phyloP scores from a whole-genome alignment of 768 basidiomycete genomes.

The Leccinum ochraceum region DNA sequence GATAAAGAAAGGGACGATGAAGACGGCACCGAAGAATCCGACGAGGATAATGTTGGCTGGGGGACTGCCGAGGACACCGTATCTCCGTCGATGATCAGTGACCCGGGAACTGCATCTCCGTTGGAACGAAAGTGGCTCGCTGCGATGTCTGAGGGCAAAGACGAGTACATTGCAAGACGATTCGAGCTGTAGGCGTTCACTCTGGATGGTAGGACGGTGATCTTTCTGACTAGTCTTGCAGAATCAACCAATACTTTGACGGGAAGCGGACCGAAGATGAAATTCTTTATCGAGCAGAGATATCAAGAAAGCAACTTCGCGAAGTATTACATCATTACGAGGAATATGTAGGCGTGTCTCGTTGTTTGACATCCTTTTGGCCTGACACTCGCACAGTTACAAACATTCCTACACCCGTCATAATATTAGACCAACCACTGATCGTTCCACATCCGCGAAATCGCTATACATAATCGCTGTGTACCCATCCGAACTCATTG shows the following conservation, averaged over 20 bases:
- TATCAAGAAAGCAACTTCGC: conserved; percentile 80
- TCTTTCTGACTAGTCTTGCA: conserved; percentile 32
- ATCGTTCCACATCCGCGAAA: not conserved
- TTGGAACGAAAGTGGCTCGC: conserved; percentile 80
- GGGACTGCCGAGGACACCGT: conserved; percentile 50
- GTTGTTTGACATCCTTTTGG: not conserved
- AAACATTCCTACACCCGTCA: conserved; percentile 47
- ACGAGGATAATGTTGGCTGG: conserved; percentile 49
- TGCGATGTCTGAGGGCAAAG: conserved; percentile 89
- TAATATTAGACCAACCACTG: conserved; percentile 8
- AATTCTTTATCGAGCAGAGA: conserved; percentile 86
- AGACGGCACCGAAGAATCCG: conserved; percentile 42
- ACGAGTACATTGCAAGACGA: conserved; percentile 61
- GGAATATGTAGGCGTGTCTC: conserved; percentile 66
- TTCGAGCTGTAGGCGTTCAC: conserved; percentile 70
- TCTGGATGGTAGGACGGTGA: not conserved
- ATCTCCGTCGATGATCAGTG: conserved; percentile 69
- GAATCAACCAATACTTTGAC: conserved; percentile 92
- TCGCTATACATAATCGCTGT: not conserved
- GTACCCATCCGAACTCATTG: not conserved
- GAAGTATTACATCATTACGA: conserved; percentile 84
- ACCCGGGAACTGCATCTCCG: conserved; percentile 80
- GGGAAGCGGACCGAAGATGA: conserved; percentile 92
- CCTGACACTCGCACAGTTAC: conserved; percentile 33
- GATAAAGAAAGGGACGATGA: conserved; percentile 36